Evolutionary conservation across 495 filamentous ascomycete genomes (phyloP).

Genomic region (Margaritispora aquatica): DNA sequence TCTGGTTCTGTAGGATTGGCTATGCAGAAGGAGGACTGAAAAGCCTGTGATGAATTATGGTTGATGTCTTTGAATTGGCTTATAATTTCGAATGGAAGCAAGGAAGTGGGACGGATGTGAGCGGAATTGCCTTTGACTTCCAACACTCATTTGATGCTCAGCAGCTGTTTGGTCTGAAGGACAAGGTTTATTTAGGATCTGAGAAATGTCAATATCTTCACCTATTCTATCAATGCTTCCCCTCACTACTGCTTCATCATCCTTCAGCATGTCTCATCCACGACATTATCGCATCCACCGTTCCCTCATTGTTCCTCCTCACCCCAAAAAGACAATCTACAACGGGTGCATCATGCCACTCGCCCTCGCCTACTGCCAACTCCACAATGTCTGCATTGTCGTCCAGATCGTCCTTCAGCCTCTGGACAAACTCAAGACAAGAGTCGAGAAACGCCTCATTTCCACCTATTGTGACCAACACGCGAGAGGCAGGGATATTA

Average conservation of each 20-base stretch:
- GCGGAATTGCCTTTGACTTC: no score
- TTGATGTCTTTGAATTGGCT: no score
- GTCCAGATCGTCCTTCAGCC: neutral
- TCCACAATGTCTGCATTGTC: no score
- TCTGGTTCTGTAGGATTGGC: neutral
- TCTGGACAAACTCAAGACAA: slow-evolving; percentile 1
- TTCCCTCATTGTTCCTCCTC: neutral
- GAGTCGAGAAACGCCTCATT: slow-evolving; percentile 4
- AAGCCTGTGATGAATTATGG: neutral
- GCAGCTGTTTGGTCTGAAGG: neutral
- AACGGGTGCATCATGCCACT: slow-evolving; percentile 3
- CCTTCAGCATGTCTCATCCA: neutral
- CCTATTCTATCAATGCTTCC: neutral
- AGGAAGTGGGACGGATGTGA: no score
- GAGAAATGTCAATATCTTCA: neutral
- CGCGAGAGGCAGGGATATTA: neutral
- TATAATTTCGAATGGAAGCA: no score
- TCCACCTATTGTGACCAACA: neutral
- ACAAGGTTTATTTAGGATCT: neutral
- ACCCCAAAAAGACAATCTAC: neutral
- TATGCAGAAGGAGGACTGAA: neutral
- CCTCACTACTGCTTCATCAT: neutral
- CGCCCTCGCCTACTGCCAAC: neutral
- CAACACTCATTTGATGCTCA: no score
- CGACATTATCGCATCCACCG: neutral